Base-by-base conservation (phyloP, 495 filamentous ascomycete species). In the Xanthoparmelia taractica region DNA sequence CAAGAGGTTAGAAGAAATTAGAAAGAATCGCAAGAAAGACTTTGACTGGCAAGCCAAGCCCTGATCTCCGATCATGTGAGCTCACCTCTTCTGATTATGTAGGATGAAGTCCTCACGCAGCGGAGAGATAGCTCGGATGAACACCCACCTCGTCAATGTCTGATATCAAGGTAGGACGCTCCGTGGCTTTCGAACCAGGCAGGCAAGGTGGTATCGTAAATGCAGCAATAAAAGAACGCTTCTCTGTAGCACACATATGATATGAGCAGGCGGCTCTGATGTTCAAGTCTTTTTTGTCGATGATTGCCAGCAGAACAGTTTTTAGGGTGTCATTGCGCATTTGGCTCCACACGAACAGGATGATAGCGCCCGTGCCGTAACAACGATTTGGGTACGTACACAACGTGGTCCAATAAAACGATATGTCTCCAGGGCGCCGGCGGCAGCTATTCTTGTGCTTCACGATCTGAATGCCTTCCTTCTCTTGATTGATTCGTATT, bases 311-410 rank as follows among this genome's bases (percentile, higher is more conserved):
- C 43, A 8, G 4, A 47, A 3, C 41, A 20, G 4, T 20, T 47
- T 29, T 20, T 45, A 27, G 23, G 36, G 31, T 61, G 59, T 31
- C 18, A 27, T 61, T 61, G 36, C 41, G 48, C 48, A 36, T 55
- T 34, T 56, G 48, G 60, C 48, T 48, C 60, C 60, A 62, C 60
- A 40, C 27, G 60, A 62, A 23, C 36, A 4, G 23, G 45, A 55
- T 40, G 25, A n/a, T 37, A 41, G 25, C 60, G 60, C 37, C 23
- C 17, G 23, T 34, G 31, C 36, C 34, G 40, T 45, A n/a, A 41
- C 43, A 41, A 20, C 33, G 7, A n/a, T 41, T 23, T 48, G n/a
- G 50, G 50, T 62, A 34, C 23, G 45, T 52, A 41, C 50, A 62
- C 13, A 48, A 48, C 29, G 37, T 41, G 8, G 45, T 41, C 45